phyloP scores from a whole-genome alignment of 2,329 filamentous ascomycete species.

The Zymoseptoria tritici region DNA sequence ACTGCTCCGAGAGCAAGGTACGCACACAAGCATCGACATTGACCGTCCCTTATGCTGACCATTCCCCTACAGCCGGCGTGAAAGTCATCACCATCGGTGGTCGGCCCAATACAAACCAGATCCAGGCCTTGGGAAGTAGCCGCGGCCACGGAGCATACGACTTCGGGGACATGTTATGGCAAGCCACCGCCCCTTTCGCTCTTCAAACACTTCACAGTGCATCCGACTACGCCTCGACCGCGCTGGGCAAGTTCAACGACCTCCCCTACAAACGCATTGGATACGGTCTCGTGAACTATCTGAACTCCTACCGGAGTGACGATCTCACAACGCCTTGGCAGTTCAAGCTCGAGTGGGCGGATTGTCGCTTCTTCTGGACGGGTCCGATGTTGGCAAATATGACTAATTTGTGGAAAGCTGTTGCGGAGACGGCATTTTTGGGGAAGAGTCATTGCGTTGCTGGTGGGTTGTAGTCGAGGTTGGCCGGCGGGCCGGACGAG shows the following conservation, averaged over 20 bases:
- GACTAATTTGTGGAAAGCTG: background rate
- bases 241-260: background rate
- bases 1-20: background rate
- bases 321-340: background rate
- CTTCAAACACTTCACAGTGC: background rate
- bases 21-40: too few species aligned
- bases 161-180: background rate
- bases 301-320: background rate
- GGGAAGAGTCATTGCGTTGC: background rate
- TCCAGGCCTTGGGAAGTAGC: background rate
- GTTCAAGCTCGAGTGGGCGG: background rate
- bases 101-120: background rate
- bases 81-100: background rate
- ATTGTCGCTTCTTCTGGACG: background rate
- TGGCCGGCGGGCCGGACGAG: background rate
- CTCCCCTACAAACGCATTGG: background rate
- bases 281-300: background rate
- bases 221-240: background rate
- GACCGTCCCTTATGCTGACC: too few species aligned
- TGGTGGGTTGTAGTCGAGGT: background rate
- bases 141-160: background rate
- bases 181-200: background rate
- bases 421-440: background rate
- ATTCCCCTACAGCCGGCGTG: background rate
- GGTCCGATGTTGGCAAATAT: background rate